Evolutionary conservation across 495 filamentous ascomycete genomes (phyloP), one percentile per base, ranked within the genome.

Genomic region (Symbiotaphrina buchneri): DNA sequence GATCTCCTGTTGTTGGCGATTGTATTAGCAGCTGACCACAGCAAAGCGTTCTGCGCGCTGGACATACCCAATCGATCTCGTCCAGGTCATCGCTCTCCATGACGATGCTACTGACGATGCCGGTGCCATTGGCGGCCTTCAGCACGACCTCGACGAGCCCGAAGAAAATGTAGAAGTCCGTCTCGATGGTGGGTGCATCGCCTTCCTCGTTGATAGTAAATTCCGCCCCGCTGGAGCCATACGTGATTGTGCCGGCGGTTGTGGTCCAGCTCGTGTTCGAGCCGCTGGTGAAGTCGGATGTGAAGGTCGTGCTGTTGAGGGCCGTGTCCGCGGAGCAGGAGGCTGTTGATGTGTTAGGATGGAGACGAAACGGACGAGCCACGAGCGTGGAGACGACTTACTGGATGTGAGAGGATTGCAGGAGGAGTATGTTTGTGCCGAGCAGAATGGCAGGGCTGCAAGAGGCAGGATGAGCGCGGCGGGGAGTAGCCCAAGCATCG

Each of bases 31-130:
- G n/a, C n/a, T n/a, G n/a, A n/a, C n/a, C n/a, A n/a, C n/a, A n/a
- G n/a, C n/a, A n/a, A n/a, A n/a, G n/a, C n/a, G n/a, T n/a, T n/a
- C n/a, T n/a, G n/a, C n/a, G n/a, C n/a, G n/a, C n/a, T n/a, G n/a
- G n/a, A 74, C 74, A 82, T 45, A 80, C 75, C 63, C 81, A 81
- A 49, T 94, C 87, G 43, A 97, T 81, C 52, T 97, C 87, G 49
- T 97, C 87, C 8, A 92, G 65, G 38, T 72, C 67, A 48, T 91
- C 85, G 6, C 83, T 93, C 49, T 87, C 68, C 34, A 97, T 53
- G 8, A 94, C 79, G 18, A 87, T 58, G 31, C 72, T 82, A 52
- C 73, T 82, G 30, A 97, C 69, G 32, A 92, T 71, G 11, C 71
- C 71, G 1, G 49, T 55, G 18, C 71, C 71, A 0, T 67, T 56